These are phyloP conservation scores for Linnemannia exigua DNA, from an alignment of 192 early-diverging fungal species.

Conservation along the genomic window DNA sequence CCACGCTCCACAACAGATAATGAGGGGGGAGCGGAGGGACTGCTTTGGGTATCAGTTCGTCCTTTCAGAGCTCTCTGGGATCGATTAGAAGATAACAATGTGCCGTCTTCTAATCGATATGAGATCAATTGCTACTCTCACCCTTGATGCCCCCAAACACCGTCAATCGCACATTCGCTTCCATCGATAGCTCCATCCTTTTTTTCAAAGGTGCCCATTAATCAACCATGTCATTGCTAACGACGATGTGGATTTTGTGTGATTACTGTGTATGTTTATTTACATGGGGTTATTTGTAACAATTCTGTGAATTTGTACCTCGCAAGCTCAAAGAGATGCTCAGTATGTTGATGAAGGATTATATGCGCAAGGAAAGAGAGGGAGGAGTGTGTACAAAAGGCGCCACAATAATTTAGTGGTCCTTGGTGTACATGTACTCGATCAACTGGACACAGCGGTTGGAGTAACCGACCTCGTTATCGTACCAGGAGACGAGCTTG, in stretches of 20 bases:
- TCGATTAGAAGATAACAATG: too few relatives aligned
- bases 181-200: not conserved
- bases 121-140: too few relatives aligned
- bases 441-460: slow-evolving; percentile 93
- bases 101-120: too few relatives aligned
- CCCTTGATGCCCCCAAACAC: too few relatives aligned
- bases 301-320: slow-evolving; percentile 6
- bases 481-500: slow-evolving; percentile 97
- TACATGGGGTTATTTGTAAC: slow-evolving; percentile 11
- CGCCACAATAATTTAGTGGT: slow-evolving; percentile 42
- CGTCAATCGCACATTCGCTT: too few relatives aligned
- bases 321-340: not conserved
- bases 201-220: not conserved
- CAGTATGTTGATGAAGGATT: slow-evolving; percentile 3
- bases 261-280: slow-evolving; percentile 18
- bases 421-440: slow-evolving; percentile 75
- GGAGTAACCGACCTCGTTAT: slow-evolving; percentile 95
- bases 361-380: not conserved
- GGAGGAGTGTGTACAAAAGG: not conserved
- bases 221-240: not conserved
- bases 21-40: not conserved
- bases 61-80: not conserved
- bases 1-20: not conserved
- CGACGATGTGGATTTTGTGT: not conserved
- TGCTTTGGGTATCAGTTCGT: not conserved